Conservation (phyloP, 305 asterid genomes). For the Fraxinus paxiana region DNA sequence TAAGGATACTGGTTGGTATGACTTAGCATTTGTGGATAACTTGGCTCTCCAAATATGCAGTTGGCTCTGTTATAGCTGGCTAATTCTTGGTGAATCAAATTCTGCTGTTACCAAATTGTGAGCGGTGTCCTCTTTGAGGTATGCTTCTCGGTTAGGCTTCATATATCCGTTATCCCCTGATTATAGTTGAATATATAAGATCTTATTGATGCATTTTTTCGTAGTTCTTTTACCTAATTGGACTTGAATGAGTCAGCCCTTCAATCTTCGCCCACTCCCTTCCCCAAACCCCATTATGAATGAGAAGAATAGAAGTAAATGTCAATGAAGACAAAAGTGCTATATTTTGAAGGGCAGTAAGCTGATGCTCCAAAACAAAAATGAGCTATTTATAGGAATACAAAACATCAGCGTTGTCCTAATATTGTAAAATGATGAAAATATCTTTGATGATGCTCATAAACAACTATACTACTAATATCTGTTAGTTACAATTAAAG, state of each 20-base stretch:
- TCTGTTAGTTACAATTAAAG: not conserved
- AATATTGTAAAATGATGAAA: not conserved
- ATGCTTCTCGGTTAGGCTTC: conserved; percentile 64
- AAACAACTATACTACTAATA: no score
- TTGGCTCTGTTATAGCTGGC: conserved; percentile 60
- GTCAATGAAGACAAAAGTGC: not conserved
- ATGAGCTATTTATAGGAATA: not conserved
- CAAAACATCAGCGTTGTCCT: not conserved
- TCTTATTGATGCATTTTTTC: conserved; percentile 19
- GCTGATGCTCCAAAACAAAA: not conserved
- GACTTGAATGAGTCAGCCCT: conserved; percentile 4
- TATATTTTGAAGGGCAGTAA: not conserved
- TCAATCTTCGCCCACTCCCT: not conserved
- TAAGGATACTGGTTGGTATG: conserved; percentile 20
- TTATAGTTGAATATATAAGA: conserved; percentile 15
- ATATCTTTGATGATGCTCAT: not conserved
- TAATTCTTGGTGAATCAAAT: conserved; percentile 61
- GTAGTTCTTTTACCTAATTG: conserved; percentile 12
- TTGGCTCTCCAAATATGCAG: conserved; percentile 66
- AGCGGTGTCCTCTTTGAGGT: conserved; percentile 88
- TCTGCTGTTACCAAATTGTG: conserved; percentile 60
- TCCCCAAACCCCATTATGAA: not conserved
- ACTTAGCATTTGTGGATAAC: conserved; percentile 20
- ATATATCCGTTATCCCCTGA: conserved; percentile 35
- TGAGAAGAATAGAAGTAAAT: not conserved